These are phyloP conservation scores for Blastomyces emzantsi DNA, from an alignment of 2,329 filamentous ascomycete species.

Conservation along the genomic window DNA sequence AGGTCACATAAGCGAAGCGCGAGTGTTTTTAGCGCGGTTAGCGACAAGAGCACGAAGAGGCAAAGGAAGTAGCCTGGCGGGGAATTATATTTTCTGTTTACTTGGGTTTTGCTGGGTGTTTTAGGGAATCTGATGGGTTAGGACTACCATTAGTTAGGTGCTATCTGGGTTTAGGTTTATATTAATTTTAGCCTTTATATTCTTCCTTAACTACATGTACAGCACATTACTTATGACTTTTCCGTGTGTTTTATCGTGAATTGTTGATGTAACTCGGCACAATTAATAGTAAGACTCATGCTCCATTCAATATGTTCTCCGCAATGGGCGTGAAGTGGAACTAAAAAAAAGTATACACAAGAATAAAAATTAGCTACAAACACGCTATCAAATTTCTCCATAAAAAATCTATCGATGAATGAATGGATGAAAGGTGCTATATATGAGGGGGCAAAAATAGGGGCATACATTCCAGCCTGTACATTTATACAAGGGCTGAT, in stretches of 20 bases:
- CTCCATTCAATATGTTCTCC: background rate
- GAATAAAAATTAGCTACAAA: background rate
- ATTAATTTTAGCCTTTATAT: background rate
- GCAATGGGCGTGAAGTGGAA: background rate
- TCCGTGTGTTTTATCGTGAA: background rate
- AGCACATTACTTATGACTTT: background rate
- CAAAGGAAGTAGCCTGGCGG: slow-evolving; percentile 32
- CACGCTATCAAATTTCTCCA: background rate
- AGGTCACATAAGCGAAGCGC: slow-evolving; percentile 64
- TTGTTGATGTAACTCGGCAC: background rate
- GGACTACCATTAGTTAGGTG: background rate
- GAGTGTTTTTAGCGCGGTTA: slow-evolving; percentile 64
- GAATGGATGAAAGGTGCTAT: background rate
- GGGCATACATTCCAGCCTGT: background rate
- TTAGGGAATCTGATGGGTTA: background rate
- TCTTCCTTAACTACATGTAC: background rate
- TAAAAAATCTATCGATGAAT: background rate
- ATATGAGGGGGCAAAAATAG: background rate
- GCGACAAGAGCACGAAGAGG: slow-evolving; percentile 50
- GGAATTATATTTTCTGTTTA: background rate
- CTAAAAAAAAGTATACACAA: background rate
- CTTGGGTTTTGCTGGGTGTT: background rate
- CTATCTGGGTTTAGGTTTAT: background rate
- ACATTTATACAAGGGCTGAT: background rate
- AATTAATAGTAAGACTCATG: background rate